These are phyloP conservation scores for Naganishia sp. DNA, from an alignment of 1,284 basidiomycete genomes.

Conservation along the genomic window DNA sequence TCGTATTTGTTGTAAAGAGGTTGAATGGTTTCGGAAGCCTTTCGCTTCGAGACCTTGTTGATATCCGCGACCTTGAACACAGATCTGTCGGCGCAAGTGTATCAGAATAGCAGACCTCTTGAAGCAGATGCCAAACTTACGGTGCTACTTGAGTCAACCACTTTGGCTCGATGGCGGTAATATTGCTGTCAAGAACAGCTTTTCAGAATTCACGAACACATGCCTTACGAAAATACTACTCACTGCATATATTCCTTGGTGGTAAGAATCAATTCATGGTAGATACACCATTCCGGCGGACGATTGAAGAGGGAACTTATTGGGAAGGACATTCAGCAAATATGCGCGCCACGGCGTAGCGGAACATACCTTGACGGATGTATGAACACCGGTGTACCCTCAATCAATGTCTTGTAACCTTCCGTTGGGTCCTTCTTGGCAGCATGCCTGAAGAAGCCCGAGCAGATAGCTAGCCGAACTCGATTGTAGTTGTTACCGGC, in stretches of 20 bases:
- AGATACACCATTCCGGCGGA: constrained; percentile 75
- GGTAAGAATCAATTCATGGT: constrained; percentile 73
- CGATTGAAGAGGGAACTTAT: constrained; percentile 89
- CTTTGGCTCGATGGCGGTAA: constrained; percentile 92
- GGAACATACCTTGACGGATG: constrained; percentile 59
- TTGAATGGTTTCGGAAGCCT: constrained; percentile 96
- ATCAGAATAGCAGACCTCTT: neutral
- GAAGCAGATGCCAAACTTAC: constrained; percentile 52
- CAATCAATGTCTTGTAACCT: constrained; percentile 97
- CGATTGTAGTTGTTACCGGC: constrained; percentile 87
- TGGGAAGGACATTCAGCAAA: neutral
- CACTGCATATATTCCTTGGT: constrained; percentile 90
- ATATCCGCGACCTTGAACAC: constrained; percentile 98
- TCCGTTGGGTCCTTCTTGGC: constrained; percentile 73
- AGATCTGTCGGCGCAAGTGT: constrained; percentile 34
- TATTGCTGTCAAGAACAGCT: constrained; percentile 24
- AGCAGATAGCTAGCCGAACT: constrained; percentile 81
- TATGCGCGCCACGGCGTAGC: too few species aligned
- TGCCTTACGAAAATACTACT: constrained; percentile 60
- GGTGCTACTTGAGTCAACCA: constrained; percentile 99
- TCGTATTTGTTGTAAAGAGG: constrained; percentile 60
- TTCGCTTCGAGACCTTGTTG: constrained; percentile 94
- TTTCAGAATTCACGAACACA: neutral
- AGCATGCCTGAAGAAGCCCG: constrained; percentile 81
- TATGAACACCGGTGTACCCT: constrained; percentile 96